Percentiles rank a stretch among this genome's conserved stretches.
Conservation (phyloP, 495 filamentous ascomycete genomes). For the Hypoxylon lenormandii region DNA sequence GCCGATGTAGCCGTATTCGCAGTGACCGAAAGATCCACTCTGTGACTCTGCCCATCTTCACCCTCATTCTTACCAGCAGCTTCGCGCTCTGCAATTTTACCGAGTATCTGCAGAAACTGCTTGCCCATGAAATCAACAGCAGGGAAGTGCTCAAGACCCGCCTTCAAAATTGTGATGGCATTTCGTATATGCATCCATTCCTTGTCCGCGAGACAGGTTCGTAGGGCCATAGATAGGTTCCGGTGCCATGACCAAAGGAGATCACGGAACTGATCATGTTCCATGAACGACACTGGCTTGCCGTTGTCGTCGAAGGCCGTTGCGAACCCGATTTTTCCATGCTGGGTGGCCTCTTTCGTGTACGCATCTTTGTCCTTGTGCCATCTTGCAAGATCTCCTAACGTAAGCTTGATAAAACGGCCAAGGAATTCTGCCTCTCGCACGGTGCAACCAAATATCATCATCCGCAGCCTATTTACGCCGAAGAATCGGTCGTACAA, state of each 20-base stretch:
- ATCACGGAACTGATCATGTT: conserved; percentile 86
- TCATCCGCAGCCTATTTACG: conserved; percentile 77
- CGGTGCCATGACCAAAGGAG: conserved; percentile 91
- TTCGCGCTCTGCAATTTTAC: conserved; percentile 78
- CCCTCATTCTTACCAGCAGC: conserved; percentile 68
- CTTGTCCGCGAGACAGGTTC: conserved; percentile 77
- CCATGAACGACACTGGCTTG: conserved; percentile 73
- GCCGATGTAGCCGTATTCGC: conserved; percentile 86
- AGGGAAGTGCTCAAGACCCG: conserved; percentile 82
- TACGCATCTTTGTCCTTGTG: conserved; percentile 80
- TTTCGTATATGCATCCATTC: conserved; percentile 99
- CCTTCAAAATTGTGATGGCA: conserved; percentile 89
- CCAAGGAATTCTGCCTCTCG: conserved; percentile 91
- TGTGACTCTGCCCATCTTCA: conserved; percentile 71
- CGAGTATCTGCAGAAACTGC: conserved; percentile 74
- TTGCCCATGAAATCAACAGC: conserved; percentile 87
- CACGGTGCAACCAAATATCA: conserved; percentile 88
- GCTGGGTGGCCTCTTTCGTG: conserved; percentile 77
- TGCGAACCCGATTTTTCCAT: conserved; percentile 66
- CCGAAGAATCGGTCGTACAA: conserved; percentile 86
- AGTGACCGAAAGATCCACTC: conserved; percentile 89
- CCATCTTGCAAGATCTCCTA: conserved; percentile 84
- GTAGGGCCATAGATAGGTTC: conserved; percentile 77
- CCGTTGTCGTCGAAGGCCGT: conserved; percentile 72
- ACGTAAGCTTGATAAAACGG: conserved; percentile 82